Base-by-base conservation (phyloP, 2,329 filamentous ascomycete species). In the Exophiala dermatitidis region DNA sequence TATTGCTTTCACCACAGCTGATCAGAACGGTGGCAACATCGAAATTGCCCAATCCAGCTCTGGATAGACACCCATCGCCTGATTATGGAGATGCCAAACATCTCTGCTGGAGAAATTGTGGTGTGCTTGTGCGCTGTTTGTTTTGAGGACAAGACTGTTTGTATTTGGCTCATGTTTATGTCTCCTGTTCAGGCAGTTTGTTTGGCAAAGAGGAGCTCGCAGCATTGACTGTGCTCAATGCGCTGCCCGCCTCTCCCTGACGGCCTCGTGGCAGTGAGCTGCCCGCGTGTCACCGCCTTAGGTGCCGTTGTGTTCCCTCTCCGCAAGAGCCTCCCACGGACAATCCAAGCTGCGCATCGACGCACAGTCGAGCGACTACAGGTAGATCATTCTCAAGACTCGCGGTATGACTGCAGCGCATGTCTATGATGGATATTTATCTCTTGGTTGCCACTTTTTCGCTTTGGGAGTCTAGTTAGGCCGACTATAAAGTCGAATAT, bases 211-310 rank as follows among this genome's bases (percentile, higher is more conserved):
- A 45, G 32, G 42, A 45, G 32, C 33, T 38, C 6, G 19, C 32
- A 6, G 34, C 42, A 51, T 40, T 40, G 48, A 45, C 48, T 51
- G 48, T 42, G 32, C 19, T 38, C 19, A 26, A 37, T 44, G 32
- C 43, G 33, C 28, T 26, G 29, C 32, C 28, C 37, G 38, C 29
- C 40, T 49, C 28, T 28, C 28, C n/a, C 38, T 26, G 30, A 33
- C 43, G 4, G 7, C 8, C 30, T 8, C 29, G 10, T 34, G 30
- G 12, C 44, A 46, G 33, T 19, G 3, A 32, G n/a, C 30, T 34
- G 29, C 30, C 29, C 44, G 12, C 44, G 30, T 45, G 42, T 45
- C 42, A 45, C 4, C 6, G 5, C 28, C 28, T 32, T 45, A 3
- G 28, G 10, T 41, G 3, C 12, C 38, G 38, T 3, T 9, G 5